Percentiles rank a stretch among this genome's conserved stretches.
Conservation (phyloP, 345 rosid genomes). For the Eucalyptus albens region DNA sequence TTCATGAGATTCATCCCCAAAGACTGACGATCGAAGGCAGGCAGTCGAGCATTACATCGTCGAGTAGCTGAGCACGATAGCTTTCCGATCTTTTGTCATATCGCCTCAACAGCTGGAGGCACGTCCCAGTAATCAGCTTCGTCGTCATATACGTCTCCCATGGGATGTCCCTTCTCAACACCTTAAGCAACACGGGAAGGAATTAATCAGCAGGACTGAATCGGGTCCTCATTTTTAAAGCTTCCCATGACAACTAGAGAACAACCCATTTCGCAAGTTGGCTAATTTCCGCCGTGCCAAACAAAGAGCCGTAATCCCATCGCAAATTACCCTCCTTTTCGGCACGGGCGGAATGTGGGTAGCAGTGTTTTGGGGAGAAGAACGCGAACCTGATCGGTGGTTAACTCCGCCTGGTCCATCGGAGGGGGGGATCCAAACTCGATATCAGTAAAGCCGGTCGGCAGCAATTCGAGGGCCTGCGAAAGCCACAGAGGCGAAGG, state of each 20-base stretch:
- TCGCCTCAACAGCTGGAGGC: conserved; percentile 82
- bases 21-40: not conserved
- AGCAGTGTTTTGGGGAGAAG: not conserved
- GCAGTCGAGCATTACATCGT: conserved; percentile 41
- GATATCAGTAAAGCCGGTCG: not conserved
- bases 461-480: not conserved
- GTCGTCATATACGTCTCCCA: conserved; percentile 99
- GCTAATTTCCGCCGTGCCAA: not conserved
- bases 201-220: not conserved
- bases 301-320: not conserved
- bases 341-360: not conserved
- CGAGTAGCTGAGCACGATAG: conserved; percentile 74
- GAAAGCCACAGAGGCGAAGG: not conserved
- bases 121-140: conserved; percentile 73
- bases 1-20: not conserved
- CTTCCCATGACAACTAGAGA: not conserved
- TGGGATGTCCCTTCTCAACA: conserved; percentile 90
- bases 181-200: conserved; percentile 23
- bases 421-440: not conserved
- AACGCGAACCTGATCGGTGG: conserved; percentile 60
- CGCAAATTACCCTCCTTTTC: not conserved
- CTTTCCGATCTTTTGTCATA: conserved; percentile 77
- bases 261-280: not conserved
- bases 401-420: conserved; percentile 77
- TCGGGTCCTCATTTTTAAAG: not conserved